Evolutionary conservation across 2,329 filamentous ascomycete genomes (phyloP), one percentile per base, ranked within the genome.

Genomic region (Fusarium sp.): DNA sequence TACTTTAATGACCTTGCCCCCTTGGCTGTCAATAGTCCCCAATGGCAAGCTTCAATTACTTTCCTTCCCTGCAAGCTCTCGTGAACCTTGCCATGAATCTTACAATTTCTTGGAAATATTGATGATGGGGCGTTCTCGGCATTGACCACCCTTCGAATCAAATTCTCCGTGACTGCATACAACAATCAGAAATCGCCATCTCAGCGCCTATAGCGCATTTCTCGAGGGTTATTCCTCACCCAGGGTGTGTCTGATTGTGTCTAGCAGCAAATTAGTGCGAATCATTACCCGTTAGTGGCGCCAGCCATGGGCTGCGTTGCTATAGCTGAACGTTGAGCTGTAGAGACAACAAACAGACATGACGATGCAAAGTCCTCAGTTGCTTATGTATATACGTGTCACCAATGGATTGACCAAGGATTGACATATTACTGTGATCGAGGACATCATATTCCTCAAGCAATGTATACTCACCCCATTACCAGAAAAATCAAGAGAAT

Each of bases 1-100:
- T 20, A 58, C 61, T 67, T 69, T 58, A 69, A 66, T 69, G 52
- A 69, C 51, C 35, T 58, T 39, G 66, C 63, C 63, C 48, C 54
- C 45, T 55, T 64, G 41, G 61, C 37, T 51, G 40, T 58, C 41
- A 51, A 69, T 69, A 69, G 61, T 56, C 36, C 36, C 65, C 65
- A 68, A 67, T 67, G 40, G 47, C 53, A 29, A 64, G 52, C 64
- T 60, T 58, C 47, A 41, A 40, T 52, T 48, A 52, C 36, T 27
- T 45, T 35, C 40, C 29, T 61, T 52, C 54, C 41, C 48, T 66
- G 65, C 51, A 62, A 53, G 50, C 54, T 56, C 55, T 66, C 54
- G 55, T 18, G n/a, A 53, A 45, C 49, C 33, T 52, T 65, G 48
- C 27, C 46, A 68, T 65, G 48, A 51, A 52, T 61, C 59, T 58